Base-by-base conservation (phyloP, 2,329 filamentous ascomycete genomes). In the Trichoderma koningiopsis region DNA sequence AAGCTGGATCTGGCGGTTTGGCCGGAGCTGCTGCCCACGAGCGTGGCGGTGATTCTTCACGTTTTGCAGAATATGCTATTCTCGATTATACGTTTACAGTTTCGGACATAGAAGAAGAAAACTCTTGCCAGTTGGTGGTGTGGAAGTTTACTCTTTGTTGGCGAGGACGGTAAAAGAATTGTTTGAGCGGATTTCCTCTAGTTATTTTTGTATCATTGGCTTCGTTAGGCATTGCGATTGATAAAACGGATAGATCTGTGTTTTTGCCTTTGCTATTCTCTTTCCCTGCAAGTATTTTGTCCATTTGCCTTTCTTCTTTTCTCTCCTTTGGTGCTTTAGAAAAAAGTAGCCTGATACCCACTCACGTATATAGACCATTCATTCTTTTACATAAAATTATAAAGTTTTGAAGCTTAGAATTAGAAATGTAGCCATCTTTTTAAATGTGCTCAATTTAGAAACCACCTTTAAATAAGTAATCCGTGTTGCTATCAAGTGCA, bases 31-130 rank as follows among this genome's bases (percentile, higher is more conserved):
- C 78, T 91, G 74, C 89, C 89, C 22, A 90, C 89, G 3, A 87
- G 87, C 67, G 86, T 89, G 24, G 87, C 87, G 27, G 89, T 91
- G 27, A 88, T 88, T 81, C 80, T 91, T 76, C 89, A 91, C 74
- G 89, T 91, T 62, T 76, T 91, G 78, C 89, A 91, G 79, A 91
- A 91, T 77, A 91, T 91, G 89, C 78, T 91, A 68, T 91, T 91
- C 79, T 89, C 87, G 57, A 91, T 91, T 74, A 86, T 91, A 43
- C 84, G 89, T 72, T 79, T 91, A 75, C 85, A 87, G 72, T 91
- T 91, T 73, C 82, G 70, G 22, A 59, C 63, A 24, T 70, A 52
- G 68, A 7, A 65, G 33, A 35, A 13, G 13, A 35, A 35, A 10
- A 14, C 29, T 27, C 2, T 13, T 55, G 8, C 16, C 16, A n/a